A percentile compares a stretch with the other conserved stretches of the same genome.
Evolutionary conservation across 2,329 filamentous ascomycete genomes (phyloP).

Genomic region (Penicillium frequentans): DNA sequence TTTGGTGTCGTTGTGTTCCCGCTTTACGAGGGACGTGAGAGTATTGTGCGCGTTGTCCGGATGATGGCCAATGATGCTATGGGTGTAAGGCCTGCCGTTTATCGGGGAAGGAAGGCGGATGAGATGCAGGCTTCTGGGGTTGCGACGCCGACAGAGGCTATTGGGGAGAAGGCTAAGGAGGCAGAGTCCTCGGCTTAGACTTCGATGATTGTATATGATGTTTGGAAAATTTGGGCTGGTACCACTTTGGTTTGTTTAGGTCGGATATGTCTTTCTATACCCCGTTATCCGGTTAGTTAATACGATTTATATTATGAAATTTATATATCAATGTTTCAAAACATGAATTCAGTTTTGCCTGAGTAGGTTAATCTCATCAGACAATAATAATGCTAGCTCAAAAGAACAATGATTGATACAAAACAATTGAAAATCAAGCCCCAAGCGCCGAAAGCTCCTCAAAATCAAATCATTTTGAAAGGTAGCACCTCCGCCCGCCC

Average conservation of each 20-base stretch:
- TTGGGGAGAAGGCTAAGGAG: constrained; percentile 32
- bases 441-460: constrained; percentile 1
- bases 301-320: not conserved
- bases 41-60: constrained; percentile 61
- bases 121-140: constrained; percentile 45
- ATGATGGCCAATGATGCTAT: constrained; percentile 63
- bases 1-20: constrained; percentile 79
- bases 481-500: not conserved
- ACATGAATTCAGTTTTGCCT: not conserved
- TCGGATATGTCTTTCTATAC: not conserved
- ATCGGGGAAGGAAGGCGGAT: constrained; percentile 38
- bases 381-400: not conserved
- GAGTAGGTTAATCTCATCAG: not conserved
- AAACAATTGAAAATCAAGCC: not conserved
- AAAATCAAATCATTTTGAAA: not conserved
- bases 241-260: not conserved
- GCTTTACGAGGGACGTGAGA: constrained; percentile 73
- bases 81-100: constrained; percentile 35
- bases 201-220: not conserved
- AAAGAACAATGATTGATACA: not conserved
- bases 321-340: not conserved
- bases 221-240: not conserved
- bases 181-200: constrained; percentile 6
- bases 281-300: not conserved
- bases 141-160: constrained; percentile 50